phyloP scores from a whole-genome alignment of 805 yeast genomes.

The Zygosaccharomyces kombuchaensis region DNA sequence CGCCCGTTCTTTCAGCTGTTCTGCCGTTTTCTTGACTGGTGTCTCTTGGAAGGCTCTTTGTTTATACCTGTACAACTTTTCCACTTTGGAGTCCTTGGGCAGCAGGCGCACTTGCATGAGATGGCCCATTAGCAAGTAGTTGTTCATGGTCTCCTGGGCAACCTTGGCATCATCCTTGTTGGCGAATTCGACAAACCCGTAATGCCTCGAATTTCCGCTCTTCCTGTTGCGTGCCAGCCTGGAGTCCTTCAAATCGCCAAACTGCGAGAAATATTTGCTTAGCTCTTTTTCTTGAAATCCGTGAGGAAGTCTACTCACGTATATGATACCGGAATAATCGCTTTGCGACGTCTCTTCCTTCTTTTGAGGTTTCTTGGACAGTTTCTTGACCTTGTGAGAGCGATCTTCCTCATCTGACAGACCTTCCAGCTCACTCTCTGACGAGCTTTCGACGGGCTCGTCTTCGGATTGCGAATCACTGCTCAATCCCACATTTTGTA shows the following conservation, averaged over 20 bases:
- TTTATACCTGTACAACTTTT: slow-evolving; percentile 36
- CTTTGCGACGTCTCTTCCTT: slow-evolving; percentile 23
- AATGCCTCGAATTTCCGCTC: slow-evolving; percentile 88
- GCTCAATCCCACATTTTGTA: slow-evolving; percentile 25
- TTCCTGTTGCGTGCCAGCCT: slow-evolving; percentile 84
- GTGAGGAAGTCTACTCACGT: slow-evolving; percentile 87
- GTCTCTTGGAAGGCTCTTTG: slow-evolving; percentile 34
- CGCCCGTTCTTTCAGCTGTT: slow-evolving; percentile 33
- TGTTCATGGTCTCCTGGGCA: slow-evolving; percentile 95
- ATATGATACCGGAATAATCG: slow-evolving; percentile 61
- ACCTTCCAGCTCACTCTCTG: slow-evolving; percentile 33
- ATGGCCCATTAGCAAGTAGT: slow-evolving; percentile 85
- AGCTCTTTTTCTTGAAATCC: slow-evolving; percentile 81
- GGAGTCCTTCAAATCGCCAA: slow-evolving; percentile 76
- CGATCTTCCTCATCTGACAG: slow-evolving; percentile 33
- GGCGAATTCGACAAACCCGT: slow-evolving; percentile 82
- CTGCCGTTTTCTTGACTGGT: slow-evolving; percentile 30
- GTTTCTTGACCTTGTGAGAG: slow-evolving; percentile 30
- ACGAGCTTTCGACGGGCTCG: slow-evolving; percentile 14
- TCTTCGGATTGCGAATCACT: slow-evolving; percentile 23
- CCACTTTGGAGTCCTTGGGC: slow-evolving; percentile 46
- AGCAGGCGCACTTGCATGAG: slow-evolving; percentile 60
- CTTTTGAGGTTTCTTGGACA: slow-evolving; percentile 22
- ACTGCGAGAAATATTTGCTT: slow-evolving; percentile 79
- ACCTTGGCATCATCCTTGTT: slow-evolving; percentile 71